Evolutionary conservation across 1,284 basidiomycete genomes (phyloP), one percentile per base, ranked within the genome.

Genomic region (Puccinia triticina): DNA sequence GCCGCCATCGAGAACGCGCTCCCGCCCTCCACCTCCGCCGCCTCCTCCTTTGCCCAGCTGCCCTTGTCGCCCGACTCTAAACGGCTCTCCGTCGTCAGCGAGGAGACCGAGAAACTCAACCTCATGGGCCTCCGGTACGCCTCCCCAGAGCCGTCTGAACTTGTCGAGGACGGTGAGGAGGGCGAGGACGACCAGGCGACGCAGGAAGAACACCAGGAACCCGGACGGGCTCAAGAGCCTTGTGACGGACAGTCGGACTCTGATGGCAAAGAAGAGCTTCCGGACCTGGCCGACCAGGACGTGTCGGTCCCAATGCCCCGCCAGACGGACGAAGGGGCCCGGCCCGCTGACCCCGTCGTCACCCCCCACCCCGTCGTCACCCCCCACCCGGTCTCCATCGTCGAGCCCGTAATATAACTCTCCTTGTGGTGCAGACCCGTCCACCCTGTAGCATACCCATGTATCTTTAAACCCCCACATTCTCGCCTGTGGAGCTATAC

Each of bases 101-200:
- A 71, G 29, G 69, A 71, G 50, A 50, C 43, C 16, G 69, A 71
- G 3, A 71, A 50, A 29, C 61, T 66, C 21, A 66, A 66, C 34
- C 26, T 66, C 7, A 34, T 40, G 18, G 34, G 34, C 12, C 34
- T 66, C 34, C 21, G 2, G n/a, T 3, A 37, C 34, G 2, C 18
- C 61, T 16, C 34, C 61, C 40, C 34, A 66, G 18, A 66, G 8
- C 12, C n/a, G n/a, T 34, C 61, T 40, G 4, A 37, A 66, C 34
- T 40, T n/a, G 34, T 16, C 4, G 61, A 23, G 34, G 18, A 40
- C n/a, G 16, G 7, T 37, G 34, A 40, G 23, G 34, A 40, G 4
- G 61, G 23, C 12, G 21, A 40, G 18, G 32, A 14, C 7, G 34
- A 66, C 34, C 32, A 34, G 18, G 32, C n/a, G n/a, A n/a, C n/a